A percentile compares a stretch with the other conserved stretches of the same genome.
Conservation (phyloP, 2,329 filamentous ascomycete species). For the Ophiostoma pallidulum region DNA sequence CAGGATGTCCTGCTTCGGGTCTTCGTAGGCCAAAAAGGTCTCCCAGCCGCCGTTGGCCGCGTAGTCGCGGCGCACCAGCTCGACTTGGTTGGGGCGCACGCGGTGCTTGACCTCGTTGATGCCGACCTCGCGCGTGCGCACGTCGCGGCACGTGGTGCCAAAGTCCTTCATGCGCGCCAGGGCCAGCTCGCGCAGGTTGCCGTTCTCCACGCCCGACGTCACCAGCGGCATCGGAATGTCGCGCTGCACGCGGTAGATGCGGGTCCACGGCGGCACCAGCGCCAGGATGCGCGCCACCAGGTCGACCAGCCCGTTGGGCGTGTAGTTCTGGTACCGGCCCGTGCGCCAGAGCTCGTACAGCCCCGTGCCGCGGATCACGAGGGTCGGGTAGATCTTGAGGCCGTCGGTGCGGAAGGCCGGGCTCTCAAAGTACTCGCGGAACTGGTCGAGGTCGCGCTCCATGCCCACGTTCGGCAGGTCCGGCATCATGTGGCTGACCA, state of each 20-base stretch:
- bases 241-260: conserved; percentile 95
- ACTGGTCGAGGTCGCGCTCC: conserved; percentile 95
- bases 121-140: conserved; percentile 90
- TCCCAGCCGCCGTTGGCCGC: conserved; percentile 95
- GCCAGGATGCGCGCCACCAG: conserved; percentile 93
- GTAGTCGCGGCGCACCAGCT: conserved; percentile 90
- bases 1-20: conserved; percentile 95
- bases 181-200: conserved; percentile 86
- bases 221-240: conserved; percentile 99
- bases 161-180: conserved; percentile 99
- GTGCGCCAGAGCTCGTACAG: conserved; percentile 97
- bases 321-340: conserved; percentile 96
- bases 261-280: conserved; percentile 91
- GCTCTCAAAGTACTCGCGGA: conserved; percentile 95
- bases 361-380: conserved; percentile 93
- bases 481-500: conserved; percentile 99
- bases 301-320: conserved; percentile 90
- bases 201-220: conserved; percentile 97
- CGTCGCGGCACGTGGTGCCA: conserved; percentile 91
- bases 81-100: conserved; percentile 90
- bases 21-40: conserved; percentile 95
- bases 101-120: conserved; percentile 99
- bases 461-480: conserved; percentile 96
- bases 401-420: conserved; percentile 94
- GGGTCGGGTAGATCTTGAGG: conserved; percentile 93